phyloP scores from a whole-genome alignment of 1,284 basidiomycete species.

The Ceratorhiza oryzae-sativae region DNA sequence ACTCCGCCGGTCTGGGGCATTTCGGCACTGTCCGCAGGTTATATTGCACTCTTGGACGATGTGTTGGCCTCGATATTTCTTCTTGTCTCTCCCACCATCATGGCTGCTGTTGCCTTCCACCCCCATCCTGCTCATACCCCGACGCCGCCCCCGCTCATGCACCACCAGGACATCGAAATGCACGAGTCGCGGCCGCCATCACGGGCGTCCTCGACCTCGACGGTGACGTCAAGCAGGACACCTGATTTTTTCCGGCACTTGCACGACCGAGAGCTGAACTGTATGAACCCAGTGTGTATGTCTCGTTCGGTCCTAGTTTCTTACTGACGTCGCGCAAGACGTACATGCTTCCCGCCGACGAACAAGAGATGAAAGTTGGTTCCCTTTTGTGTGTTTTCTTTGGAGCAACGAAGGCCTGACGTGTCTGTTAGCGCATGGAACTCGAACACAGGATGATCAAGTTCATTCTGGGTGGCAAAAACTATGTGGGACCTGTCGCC shows the following conservation, averaged over 20 bases:
- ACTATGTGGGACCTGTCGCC: conserved; percentile 67
- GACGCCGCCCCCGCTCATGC: conserved; percentile 29
- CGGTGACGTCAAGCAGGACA: conserved; percentile 37
- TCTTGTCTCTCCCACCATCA: background rate
- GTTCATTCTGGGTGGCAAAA: conserved; percentile 67
- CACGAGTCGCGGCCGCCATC: conserved; percentile 11
- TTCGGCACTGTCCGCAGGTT: conserved; percentile 18
- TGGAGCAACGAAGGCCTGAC: conserved; percentile 3
- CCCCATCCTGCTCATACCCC: background rate
- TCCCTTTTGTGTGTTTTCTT: background rate
- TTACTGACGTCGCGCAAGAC: conserved; percentile 15
- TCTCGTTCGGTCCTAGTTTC: background rate
- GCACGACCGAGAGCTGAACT: conserved; percentile 40
- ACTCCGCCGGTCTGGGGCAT: conserved; percentile 10
- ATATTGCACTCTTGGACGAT: conserved; percentile 22
- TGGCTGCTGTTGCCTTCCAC: conserved; percentile 29
- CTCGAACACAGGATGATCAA: conserved; percentile 67
- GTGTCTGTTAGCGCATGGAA: conserved; percentile 60
- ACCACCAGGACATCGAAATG: conserved; percentile 13
- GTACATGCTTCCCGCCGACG: conserved; percentile 68
- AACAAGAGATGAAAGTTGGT: conserved; percentile 65
- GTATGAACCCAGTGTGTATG: conserved; percentile 39
- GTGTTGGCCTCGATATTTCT: background rate
- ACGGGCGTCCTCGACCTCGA: conserved; percentile 41
- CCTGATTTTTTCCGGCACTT: conserved; percentile 41